A percentile compares a stretch with the other conserved stretches of the same genome.
phyloP scores from a whole-genome alignment of 441 rosid genomes.

The Croton setiger region DNA sequence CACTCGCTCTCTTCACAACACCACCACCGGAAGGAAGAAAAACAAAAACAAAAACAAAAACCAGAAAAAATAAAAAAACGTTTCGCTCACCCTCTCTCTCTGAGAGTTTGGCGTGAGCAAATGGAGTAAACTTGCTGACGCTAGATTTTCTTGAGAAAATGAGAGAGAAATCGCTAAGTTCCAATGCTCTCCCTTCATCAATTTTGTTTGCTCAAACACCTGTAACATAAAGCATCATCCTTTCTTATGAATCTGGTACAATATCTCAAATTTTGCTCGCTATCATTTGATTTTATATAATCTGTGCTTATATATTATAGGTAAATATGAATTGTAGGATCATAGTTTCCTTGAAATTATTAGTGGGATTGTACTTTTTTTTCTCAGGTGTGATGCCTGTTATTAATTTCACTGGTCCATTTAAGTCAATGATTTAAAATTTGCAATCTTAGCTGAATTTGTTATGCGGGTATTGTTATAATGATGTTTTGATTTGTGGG shows the following conservation, averaged over 20 bases:
- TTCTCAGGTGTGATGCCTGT: neutral
- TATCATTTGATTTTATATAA: conserved; percentile 1
- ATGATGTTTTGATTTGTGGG: conserved; percentile 6
- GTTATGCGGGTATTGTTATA: neutral
- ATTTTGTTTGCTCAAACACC: neutral
- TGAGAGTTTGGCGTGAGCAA: conserved; percentile 21
- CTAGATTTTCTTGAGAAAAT: conserved; percentile 31
- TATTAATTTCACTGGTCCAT: neutral
- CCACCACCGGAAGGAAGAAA: neutral
- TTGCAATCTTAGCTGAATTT: conserved; percentile 11
- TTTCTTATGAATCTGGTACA: conserved; percentile 25
- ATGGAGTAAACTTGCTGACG: conserved; percentile 16
- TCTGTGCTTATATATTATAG: neutral
- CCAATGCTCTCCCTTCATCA: conserved; percentile 11
- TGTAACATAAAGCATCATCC: neutral
- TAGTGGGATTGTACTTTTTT: neutral
- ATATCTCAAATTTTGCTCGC: conserved; percentile 5
- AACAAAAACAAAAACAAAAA: neutral
- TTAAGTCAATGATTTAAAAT: neutral
- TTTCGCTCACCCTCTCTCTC: conserved; percentile 6
- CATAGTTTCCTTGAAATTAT: conserved; percentile 5
- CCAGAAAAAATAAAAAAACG: neutral
- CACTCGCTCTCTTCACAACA: neutral
- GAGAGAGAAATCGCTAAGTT: conserved; percentile 22
- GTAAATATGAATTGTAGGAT: neutral